Conservation (phyloP, 805 yeast species). For the Starmerella apicola region DNA sequence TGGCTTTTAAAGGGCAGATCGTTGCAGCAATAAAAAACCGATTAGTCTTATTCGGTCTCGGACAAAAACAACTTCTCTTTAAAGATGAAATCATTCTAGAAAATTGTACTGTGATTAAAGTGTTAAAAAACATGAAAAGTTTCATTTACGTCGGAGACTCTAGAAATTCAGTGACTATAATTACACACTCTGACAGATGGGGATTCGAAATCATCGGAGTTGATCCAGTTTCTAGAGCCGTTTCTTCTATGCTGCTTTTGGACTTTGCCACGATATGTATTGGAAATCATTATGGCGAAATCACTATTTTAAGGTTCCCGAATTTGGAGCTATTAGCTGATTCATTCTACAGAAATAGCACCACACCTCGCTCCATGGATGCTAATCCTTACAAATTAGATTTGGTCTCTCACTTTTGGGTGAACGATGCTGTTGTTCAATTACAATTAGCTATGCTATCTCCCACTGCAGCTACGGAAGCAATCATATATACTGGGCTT, state of each 20-base stretch:
- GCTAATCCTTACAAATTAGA: slow-evolving; percentile 25
- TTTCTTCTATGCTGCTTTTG: slow-evolving; percentile 45
- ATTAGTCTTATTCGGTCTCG: slow-evolving; percentile 43
- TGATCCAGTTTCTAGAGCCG: slow-evolving; percentile 56
- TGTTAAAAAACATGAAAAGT: slow-evolving; percentile 42
- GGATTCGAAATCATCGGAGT: slow-evolving; percentile 52
- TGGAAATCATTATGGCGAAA: slow-evolving; percentile 80
- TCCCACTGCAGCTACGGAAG: slow-evolving; percentile 51
- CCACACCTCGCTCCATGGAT: slow-evolving; percentile 25
- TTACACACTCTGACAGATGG: slow-evolving; percentile 30
- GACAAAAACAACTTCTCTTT: slow-evolving; percentile 64
- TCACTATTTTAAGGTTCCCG: slow-evolving; percentile 45
- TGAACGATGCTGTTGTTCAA: slow-evolving; percentile 60
- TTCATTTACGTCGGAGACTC: slow-evolving; percentile 64
- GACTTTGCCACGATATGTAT: slow-evolving; percentile 69
- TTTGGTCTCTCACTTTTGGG: slow-evolving; percentile 43
- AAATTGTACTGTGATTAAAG: slow-evolving; percentile 39
- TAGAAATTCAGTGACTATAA: slow-evolving; percentile 48
- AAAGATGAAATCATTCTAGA: slow-evolving; percentile 42
- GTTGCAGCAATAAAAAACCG: slow-evolving; percentile 40
- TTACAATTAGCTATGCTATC: slow-evolving; percentile 40
- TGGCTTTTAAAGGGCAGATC: slow-evolving; percentile 45
- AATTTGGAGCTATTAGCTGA: slow-evolving; percentile 21
- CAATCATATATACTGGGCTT: slow-evolving; percentile 58
- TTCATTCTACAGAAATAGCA: slow-evolving; percentile 42